Base-by-base conservation (phyloP, 768 basidiomycete species). In the Neoboletus magnificus region DNA sequence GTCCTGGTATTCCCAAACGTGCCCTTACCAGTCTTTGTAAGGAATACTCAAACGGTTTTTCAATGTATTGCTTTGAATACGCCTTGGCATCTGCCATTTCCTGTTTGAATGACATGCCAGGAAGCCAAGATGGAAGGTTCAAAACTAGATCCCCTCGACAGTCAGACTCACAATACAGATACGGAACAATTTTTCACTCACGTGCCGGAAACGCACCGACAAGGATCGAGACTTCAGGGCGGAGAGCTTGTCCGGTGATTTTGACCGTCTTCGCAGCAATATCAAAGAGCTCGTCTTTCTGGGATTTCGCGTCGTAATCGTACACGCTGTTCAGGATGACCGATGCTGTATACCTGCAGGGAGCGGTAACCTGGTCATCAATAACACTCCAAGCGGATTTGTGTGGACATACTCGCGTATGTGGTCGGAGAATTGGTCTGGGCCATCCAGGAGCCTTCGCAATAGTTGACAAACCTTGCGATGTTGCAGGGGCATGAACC, bases 351-450 rank as follows among this genome's bases (percentile, higher is more conserved):
- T 61, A 67, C 25, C 64, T 66, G 12, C 13, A 20, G 5, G 22
- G 23, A 16, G 18, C 2, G 5, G 39, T 33, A 15, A 13, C 30
- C 33, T 10, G 20, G 11, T 5, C 13, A 22, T 59, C 18, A 43
- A 15, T 23, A 23, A 49, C 45, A 35, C 2, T 25, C 35, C n/a
- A 33, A 27, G 18, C 22, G 16, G 5, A 12, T n/a, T 41, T 30
- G 23, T 16, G 39, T 25, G 37, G 15, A 41, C 57, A 20, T 52
- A 67, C 78, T 74, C 70, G 39, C 67, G 66, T 32, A 77, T 57
- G 36, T 74, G 73, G 12, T 67, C 66, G 10, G 68, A 52, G 22
- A 74, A 64, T 50, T 67, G 63, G 2, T 72, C 67, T 25, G 75
- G 73, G 13, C 62, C 59, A 8, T 70, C 66, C 16, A 74, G 46